Conservation (phyloP, 2,329 filamentous ascomycete genomes). For the Pyrenophora tritici-repentis region DNA sequence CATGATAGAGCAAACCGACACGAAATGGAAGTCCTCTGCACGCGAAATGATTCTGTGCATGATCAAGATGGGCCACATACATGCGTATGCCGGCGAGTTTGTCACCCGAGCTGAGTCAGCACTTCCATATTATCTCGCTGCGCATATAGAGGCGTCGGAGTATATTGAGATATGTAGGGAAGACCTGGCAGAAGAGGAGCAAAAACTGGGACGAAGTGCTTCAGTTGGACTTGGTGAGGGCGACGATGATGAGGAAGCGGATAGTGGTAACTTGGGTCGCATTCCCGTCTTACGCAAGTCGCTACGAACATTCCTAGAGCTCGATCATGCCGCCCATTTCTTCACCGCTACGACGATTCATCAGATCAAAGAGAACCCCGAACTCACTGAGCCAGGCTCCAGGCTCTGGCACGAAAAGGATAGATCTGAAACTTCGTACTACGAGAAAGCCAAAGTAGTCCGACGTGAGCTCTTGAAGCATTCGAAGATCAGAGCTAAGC, state of each 20-base stretch:
- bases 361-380: constrained; percentile 75
- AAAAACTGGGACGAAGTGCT: constrained; percentile 35
- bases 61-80: constrained; percentile 74
- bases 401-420: constrained; percentile 70
- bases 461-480: constrained; percentile 76
- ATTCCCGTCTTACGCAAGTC: constrained; percentile 66
- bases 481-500: constrained; percentile 62
- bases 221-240: constrained; percentile 44
- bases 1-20: constrained; percentile 88
- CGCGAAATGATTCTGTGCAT: constrained; percentile 66
- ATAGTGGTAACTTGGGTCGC: constrained; percentile 50
- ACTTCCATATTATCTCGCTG: constrained; percentile 69
- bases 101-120: constrained; percentile 63
- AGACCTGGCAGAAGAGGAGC: constrained; percentile 61
- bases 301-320: constrained; percentile 73
- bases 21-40: constrained; percentile 68
- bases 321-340: constrained; percentile 82
- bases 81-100: constrained; percentile 72
- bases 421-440: constrained; percentile 70
- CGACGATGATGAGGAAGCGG: constrained; percentile 45
- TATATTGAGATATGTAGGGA: constrained; percentile 68
- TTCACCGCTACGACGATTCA: constrained; percentile 84
- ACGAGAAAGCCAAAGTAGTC: constrained; percentile 77
- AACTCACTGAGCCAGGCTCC: constrained; percentile 68
- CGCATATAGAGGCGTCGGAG: constrained; percentile 46